A percentile compares a stretch with the other conserved stretches of the same genome.
Evolutionary conservation across 805 yeast species (phyloP).

Genomic region (Starmerella scarabaei): DNA sequence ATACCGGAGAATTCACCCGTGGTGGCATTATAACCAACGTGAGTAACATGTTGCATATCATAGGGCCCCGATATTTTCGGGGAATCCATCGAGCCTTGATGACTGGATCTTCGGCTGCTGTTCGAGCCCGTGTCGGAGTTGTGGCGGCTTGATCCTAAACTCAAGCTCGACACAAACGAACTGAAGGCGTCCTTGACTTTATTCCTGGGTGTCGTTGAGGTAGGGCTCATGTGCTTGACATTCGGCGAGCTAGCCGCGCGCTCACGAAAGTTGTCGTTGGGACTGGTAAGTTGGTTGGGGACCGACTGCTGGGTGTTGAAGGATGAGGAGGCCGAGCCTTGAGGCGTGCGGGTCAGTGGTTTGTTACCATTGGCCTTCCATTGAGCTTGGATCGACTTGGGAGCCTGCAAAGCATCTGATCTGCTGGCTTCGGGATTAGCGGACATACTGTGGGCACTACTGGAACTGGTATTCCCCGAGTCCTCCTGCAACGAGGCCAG

Average conservation of each 20-base stretch:
- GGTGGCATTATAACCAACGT: slow-evolving; percentile 75
- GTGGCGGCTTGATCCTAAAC: slow-evolving; percentile 1
- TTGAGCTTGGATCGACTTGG: not conserved
- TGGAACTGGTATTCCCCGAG: too few species aligned
- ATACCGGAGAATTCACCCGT: slow-evolving; percentile 84
- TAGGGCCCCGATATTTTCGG: slow-evolving; percentile 69
- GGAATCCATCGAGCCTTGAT: not conserved
- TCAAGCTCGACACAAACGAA: slow-evolving; percentile 12
- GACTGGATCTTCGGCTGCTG: not conserved
- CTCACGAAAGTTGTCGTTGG: not conserved
- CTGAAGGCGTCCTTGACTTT: slow-evolving; percentile 14
- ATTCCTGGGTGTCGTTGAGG: slow-evolving; percentile 2
- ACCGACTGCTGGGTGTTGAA: not conserved
- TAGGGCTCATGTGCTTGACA: not conserved
- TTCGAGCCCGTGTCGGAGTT: not conserved
- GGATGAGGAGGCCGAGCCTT: not conserved
- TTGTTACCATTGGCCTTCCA: not conserved
- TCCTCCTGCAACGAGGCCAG: too few species aligned
- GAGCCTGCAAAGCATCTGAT: not conserved
- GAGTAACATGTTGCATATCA: slow-evolving; percentile 84
- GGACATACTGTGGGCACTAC: too few species aligned
- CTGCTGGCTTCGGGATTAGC: too few species aligned
- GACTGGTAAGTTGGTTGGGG: not conserved
- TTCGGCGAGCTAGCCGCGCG: slow-evolving; percentile 2
- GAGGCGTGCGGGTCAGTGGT: not conserved